These are phyloP conservation scores for Fusarium euwallaceae DNA, from an alignment of 2,329 filamentous ascomycete species.

Conservation along the genomic window DNA sequence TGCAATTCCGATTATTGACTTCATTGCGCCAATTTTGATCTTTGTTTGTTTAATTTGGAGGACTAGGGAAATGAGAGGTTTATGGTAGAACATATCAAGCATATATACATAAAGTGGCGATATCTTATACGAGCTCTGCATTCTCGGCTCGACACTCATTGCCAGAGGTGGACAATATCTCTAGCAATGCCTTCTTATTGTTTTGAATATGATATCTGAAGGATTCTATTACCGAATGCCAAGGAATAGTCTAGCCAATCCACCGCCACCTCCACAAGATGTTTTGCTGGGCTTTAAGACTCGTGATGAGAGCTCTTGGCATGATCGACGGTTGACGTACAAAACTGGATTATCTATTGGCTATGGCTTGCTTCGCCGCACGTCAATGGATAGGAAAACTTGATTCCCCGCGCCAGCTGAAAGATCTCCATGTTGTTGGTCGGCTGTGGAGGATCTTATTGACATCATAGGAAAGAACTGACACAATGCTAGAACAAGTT, in stretches of 20 bases:
- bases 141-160: neutral
- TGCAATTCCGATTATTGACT: neutral
- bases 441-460: neutral
- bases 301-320: too few species aligned
- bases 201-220: neutral
- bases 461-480: too few species aligned
- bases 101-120: neutral
- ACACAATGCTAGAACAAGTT: too few species aligned
- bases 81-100: neutral
- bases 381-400: neutral
- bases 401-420: neutral
- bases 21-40: neutral
- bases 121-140: neutral
- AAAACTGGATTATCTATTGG: neutral
- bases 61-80: neutral
- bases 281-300: neutral
- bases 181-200: neutral
- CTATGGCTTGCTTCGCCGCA: neutral
- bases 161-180: neutral
- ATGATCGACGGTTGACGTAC: neutral
- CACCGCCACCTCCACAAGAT: neutral
- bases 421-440: neutral
- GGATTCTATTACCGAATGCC: neutral
- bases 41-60: accelerated
- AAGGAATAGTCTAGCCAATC: neutral